These are phyloP conservation scores for Aspergillus jensenii DNA, from an alignment of 2,329 filamentous ascomycete genomes.

Conservation along the genomic window DNA sequence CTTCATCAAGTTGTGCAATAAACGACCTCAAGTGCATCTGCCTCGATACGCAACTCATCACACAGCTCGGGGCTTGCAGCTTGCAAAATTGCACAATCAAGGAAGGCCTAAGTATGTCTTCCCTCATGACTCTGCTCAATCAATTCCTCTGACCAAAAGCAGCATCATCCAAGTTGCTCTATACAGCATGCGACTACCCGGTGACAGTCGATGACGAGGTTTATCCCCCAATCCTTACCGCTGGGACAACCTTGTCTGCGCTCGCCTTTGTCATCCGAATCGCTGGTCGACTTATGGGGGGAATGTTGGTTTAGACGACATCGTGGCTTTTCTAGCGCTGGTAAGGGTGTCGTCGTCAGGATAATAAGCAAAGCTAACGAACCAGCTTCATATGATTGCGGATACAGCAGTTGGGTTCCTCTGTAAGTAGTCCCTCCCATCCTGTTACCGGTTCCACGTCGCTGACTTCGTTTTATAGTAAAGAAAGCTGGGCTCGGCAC, in stretches of 20 bases:
- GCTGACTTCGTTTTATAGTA: background rate
- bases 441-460: no score
- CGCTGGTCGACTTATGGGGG: background rate
- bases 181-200: slow-evolving; percentile 1
- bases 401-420: background rate
- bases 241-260: background rate
- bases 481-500: background rate
- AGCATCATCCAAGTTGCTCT: background rate
- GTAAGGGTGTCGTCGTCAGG: background rate
- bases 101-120: background rate
- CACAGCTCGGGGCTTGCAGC: background rate
- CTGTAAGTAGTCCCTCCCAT: background rate
- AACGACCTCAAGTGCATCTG: slow-evolving; percentile 3
- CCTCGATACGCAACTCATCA: background rate
- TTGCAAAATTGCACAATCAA: background rate
- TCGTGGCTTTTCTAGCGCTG: background rate
- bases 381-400: background rate
- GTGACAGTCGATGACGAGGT: background rate
- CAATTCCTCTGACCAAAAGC: background rate
- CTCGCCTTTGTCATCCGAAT: background rate
- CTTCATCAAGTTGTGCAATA: background rate
- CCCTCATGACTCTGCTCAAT: no score
- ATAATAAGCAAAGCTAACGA: background rate
- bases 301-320: background rate
- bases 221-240: background rate